Conservation (phyloP, 2,329 filamentous ascomycete genomes). For the Fusarium ramigenum region DNA sequence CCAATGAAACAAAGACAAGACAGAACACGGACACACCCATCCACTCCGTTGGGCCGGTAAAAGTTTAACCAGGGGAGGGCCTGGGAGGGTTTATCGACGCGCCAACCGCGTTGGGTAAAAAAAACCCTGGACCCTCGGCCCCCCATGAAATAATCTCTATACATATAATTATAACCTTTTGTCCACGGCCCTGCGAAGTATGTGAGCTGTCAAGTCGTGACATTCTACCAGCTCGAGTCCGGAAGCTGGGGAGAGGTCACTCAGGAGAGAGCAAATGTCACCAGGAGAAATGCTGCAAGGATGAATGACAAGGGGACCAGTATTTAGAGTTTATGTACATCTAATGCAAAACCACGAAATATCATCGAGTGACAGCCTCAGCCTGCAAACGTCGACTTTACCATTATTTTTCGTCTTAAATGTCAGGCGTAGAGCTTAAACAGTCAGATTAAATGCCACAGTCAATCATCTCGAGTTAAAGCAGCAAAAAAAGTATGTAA, state of each 20-base stretch:
- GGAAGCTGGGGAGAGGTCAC: background rate
- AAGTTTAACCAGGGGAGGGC: background rate
- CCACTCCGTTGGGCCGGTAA: slow-evolving; percentile 1
- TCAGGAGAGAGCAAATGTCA: background rate
- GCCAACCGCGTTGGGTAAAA: slow-evolving; percentile 1
- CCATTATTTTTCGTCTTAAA: background rate
- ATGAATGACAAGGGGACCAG: background rate
- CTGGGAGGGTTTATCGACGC: background rate
- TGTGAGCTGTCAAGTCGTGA: slow-evolving; percentile 5
- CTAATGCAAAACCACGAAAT: background rate
- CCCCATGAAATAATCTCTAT: background rate
- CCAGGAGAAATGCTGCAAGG: background rate
- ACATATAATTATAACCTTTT: background rate
- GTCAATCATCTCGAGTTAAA: too few species aligned
- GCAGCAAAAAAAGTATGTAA: background rate
- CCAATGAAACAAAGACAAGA: background rate
- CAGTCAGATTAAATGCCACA: background rate
- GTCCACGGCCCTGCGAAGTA: background rate
- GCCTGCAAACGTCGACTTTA: background rate
- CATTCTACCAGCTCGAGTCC: background rate
- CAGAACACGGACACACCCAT: background rate
- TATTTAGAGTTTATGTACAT: slow-evolving; percentile 11
- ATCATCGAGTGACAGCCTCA: background rate
- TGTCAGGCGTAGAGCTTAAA: background rate
- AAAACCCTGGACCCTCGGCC: background rate